Conservation (phyloP, 192 early-diverging fungal genomes). For the Rhizophagus clarus region DNA sequence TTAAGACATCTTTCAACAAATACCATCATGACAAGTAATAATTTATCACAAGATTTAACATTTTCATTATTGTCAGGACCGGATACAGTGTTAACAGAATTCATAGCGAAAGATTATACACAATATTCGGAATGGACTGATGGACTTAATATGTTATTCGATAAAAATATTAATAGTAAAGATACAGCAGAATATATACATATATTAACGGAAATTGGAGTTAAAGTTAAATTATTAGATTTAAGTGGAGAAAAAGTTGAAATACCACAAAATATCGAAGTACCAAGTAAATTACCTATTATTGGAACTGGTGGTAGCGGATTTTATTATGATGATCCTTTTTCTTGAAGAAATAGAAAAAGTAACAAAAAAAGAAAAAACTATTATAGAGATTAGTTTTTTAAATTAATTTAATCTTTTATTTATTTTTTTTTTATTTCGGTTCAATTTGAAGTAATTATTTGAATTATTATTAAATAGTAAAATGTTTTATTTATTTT, state of each 20-base stretch:
- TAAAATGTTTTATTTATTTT: no score
- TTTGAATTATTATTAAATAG: no score
- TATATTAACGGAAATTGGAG: conserved; percentile 66
- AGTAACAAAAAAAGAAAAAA: no score
- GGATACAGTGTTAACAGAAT: conserved; percentile 53
- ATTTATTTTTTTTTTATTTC: no score
- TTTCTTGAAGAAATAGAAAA: conserved; percentile 4
- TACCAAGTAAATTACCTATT: conserved; percentile 25
- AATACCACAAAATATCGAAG: conserved; percentile 40
- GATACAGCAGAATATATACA: conserved; percentile 68
- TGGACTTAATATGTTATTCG: conserved; percentile 71
- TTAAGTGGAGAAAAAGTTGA: conserved; percentile 67
- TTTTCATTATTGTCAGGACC: conserved; percentile 50
- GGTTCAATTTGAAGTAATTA: no score
- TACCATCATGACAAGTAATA: not conserved
- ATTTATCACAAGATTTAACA: conserved; percentile 10
- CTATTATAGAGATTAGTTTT: not conserved
- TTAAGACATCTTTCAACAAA: not conserved
- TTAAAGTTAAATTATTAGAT: conserved; percentile 67
- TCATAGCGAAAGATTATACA: conserved; percentile 46
- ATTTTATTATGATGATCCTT: conserved; percentile 34
- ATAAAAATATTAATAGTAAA: conserved; percentile 61
- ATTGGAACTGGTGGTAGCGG: conserved; percentile 5
- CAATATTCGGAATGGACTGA: conserved; percentile 75
- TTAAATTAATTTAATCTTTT: not conserved